Evolutionary conservation across 2,329 filamentous ascomycete species (phyloP), one percentile per base, ranked within the genome.

Genomic region (Colletotrichum sansevieriae): DNA sequence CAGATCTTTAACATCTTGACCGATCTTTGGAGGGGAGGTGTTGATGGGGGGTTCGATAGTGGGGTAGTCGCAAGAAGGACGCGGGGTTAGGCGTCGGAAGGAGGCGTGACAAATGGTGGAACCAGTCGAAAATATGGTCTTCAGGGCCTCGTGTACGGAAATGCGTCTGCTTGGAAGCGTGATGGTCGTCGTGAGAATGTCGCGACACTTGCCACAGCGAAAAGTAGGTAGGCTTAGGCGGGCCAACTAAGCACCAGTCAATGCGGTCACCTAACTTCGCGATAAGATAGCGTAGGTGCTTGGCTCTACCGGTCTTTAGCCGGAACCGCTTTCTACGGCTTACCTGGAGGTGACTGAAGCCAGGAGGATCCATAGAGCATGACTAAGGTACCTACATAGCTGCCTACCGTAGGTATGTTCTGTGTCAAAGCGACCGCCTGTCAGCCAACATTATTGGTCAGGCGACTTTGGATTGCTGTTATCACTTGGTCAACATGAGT

Each of bases 1-100:
- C 95, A 98, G 86, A 98, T 98, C 85, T 98, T 98, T 87, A 98
- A 88, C 96, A 98, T 98, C 78, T 85, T 95, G 83, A 73, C 75
- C 33, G 44, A 51, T 55, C 25, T 58, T 35, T 67, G 51, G 56
- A 57, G 67, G 67, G 63, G 47, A 54, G 47, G 35, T 55, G 62
- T 7, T 29, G 51, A 46, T 59, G 49, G n/a, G 54, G 52, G 15
- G 72, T 70, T 61, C 57, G 60, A 51, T 33, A 52, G 68, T 35
- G 59, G 60, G 66, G 56, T 41, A 37, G 56, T 61, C 18, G 58
- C 18, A 11, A 20, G 25, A 29, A n/a, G 43, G 13, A 58, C 15
- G 58, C 15, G n/a, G 25, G 35, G 37, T 13, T 8, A 11, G 43
- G 15, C 25, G 51, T 29, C 22, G 29, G 29, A 15, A 56, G 47